A percentile compares a stretch with the other conserved stretches of the same genome.
These are phyloP conservation scores for Solanum hybrid DNA, from an alignment of 305 asterid genomes.

Conservation along the genomic window DNA sequence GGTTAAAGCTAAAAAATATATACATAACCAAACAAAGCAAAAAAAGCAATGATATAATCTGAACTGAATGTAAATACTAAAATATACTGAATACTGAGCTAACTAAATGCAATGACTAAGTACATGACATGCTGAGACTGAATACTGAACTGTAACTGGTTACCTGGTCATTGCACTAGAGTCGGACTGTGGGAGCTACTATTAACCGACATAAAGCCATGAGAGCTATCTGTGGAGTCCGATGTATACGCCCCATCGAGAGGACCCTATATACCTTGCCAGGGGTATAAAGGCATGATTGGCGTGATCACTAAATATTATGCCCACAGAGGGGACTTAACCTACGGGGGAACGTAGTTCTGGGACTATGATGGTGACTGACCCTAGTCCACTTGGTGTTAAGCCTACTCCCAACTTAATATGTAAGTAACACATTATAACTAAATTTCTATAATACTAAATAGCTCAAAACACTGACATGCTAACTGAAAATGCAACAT, in stretches of 20 bases:
- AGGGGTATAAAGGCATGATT: not conserved
- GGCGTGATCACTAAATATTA: not conserved
- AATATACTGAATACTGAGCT: not conserved
- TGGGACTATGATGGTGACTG: not conserved
- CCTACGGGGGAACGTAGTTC: not conserved
- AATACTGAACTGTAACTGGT: not conserved
- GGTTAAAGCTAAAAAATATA: too few species aligned
- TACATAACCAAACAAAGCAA: not conserved
- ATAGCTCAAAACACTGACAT: not conserved
- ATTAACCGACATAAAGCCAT: not conserved
- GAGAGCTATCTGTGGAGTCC: not conserved
- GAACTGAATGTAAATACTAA: too few species aligned
- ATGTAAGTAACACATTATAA: not conserved
- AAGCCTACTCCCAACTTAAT: not conserved
- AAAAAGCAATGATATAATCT: not conserved
- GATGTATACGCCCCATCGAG: not conserved
- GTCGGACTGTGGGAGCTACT: not conserved
- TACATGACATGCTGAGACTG: not conserved
- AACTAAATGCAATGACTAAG: not conserved
- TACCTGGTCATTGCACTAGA: not conserved
- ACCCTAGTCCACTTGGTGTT: not conserved
- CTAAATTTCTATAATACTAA: not conserved
- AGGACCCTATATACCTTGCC: not conserved
- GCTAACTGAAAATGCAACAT: not conserved
- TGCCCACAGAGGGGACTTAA: not conserved